phyloP scores from a whole-genome alignment of 352 stramenopile species.

The Phytophthora palmivora region DNA sequence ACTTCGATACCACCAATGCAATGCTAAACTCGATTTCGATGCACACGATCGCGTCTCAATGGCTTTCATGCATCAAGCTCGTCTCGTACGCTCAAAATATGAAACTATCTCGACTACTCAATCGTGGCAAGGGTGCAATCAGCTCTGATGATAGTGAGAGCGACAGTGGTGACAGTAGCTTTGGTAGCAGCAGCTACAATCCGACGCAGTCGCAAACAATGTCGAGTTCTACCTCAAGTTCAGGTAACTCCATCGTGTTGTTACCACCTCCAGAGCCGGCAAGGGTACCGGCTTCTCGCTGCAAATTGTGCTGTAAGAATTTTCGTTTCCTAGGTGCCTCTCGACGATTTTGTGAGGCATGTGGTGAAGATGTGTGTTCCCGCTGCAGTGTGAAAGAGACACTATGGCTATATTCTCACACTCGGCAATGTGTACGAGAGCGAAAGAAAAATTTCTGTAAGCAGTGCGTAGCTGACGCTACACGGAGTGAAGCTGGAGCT shows the following conservation, averaged over 20 bases:
- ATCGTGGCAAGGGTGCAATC: conserved; percentile 28
- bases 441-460: conserved; percentile 44
- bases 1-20: conserved; percentile 46
- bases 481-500: conserved; percentile 33
- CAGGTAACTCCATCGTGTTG: conserved; percentile 28
- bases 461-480: conserved; percentile 42
- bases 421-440: conserved; percentile 19
- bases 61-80: conserved; percentile 38
- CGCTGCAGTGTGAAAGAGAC: conserved; percentile 39
- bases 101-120: conserved; percentile 47
- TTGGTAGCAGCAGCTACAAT: conserved; percentile 16
- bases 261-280: conserved; percentile 28
- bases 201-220: conserved; percentile 23
- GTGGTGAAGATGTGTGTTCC: conserved; percentile 40
- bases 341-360: conserved; percentile 37
- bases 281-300: conserved; percentile 26
- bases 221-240: conserved; percentile 43
- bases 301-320: conserved; percentile 45
- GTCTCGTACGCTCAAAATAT: conserved; percentile 49
- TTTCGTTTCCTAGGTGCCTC: conserved; percentile 43
- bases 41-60: conserved; percentile 38
- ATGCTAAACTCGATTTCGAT: conserved; percentile 51
- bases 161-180: conserved; percentile 25
- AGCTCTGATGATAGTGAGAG: conserved; percentile 40
- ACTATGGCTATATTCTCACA: conserved; percentile 35